Evolutionary conservation across 202 grass and related monocot species (phyloP).

Genomic region (Carex arenaria): DNA sequence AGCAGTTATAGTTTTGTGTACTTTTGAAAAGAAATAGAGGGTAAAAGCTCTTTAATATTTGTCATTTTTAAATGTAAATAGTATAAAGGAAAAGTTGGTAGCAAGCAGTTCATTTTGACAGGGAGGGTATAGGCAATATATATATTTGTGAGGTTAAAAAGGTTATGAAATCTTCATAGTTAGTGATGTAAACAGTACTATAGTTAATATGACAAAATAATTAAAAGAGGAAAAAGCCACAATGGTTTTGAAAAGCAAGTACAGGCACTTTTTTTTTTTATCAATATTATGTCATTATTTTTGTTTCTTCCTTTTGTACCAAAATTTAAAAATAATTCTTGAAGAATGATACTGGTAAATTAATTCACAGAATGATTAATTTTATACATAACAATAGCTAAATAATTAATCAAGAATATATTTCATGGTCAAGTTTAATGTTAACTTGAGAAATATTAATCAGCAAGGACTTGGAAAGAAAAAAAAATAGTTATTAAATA

Average conservation of each 20-base stretch:
- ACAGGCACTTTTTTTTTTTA: not conserved
- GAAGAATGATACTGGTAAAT: not conserved
- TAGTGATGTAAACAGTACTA: conserved; percentile 23
- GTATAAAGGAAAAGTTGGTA: conserved; percentile 47
- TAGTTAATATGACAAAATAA: conserved; percentile 22
- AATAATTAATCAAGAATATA: not conserved
- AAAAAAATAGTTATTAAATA: not conserved
- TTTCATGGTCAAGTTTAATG: not conserved
- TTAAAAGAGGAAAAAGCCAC: not conserved
- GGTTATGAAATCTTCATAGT: conserved; percentile 18
- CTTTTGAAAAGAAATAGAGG: conserved; percentile 52
- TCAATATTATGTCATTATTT: not conserved
- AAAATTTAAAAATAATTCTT: not conserved
- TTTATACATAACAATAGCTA: not conserved
- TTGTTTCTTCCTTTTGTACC: not conserved
- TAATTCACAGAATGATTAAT: not conserved
- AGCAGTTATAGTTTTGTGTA: conserved; percentile 20
- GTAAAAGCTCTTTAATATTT: conserved; percentile 43
- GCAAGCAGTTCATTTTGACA: conserved; percentile 30
- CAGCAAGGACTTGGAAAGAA: not conserved
- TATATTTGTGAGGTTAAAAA: not conserved
- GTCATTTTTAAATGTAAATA: conserved; percentile 88
- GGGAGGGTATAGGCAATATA: conserved; percentile 4
- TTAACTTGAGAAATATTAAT: not conserved
- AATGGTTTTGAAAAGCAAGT: conserved; percentile 11